Base-by-base conservation (phyloP, 805 yeast species). In the Lachancea sp. region DNA sequence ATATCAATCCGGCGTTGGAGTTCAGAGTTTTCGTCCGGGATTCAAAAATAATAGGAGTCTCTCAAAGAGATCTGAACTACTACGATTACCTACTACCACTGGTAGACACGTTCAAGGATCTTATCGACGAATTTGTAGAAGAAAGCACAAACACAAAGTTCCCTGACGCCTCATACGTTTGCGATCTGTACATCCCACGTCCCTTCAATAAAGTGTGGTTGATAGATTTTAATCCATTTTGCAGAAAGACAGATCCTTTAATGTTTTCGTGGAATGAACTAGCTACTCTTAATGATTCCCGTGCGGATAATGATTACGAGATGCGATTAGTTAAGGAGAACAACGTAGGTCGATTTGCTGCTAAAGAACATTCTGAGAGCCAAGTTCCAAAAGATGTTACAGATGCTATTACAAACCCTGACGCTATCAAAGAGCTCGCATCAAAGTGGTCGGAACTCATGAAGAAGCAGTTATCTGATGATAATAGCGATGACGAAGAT, bases 371-470 rank as follows among this genome's bases (percentile, higher is more conserved):
- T 55, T 77, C 95, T 2, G 95, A 90, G 52, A 86, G 80, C 58
- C 89, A 85, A 54, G 96, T 92, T 2, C 99, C 99, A 0, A 70
- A 74, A 38, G 99, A 92, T 54, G 77, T 92, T 16, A 83, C 92
- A 3, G 92, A 87, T 56, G 96, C 96, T 2, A 71, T 84, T 24
- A 53, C 77, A 50, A 79, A 83, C 49, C 73, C 89, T 0, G 69
- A 71, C 16, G 74, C 82, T 0, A 80, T 87, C 73, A 78, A 75
- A 9, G 88, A 82, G 37, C 63, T 84, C 47, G 77, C 83, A 0
- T 69, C 69, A 43, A 69, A 77, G 42, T 82, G 87, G 87, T 56
- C 62, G 28, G 70, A 70, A 35, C 43, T 70, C 30, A 56, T 67
- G 31, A 40, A 38, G 2, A 43, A 45, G 45, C 65, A 61, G 36